Conservation (phyloP, 2,329 filamentous ascomycete species). For the Verticillium nubilum region DNA sequence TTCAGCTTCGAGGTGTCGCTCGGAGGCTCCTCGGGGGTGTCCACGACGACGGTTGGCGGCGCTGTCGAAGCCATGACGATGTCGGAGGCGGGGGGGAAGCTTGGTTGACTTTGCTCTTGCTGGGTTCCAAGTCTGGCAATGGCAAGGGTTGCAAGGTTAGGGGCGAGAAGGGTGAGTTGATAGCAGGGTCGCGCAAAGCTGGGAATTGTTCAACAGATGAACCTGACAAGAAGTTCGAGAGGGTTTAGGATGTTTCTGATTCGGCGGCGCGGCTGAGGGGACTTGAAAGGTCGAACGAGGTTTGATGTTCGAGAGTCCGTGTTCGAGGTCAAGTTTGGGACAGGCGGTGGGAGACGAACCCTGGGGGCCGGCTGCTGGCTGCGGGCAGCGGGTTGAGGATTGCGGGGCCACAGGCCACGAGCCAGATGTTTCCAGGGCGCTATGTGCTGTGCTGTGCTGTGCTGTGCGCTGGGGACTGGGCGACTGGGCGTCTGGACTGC, state of each 20-base stretch:
- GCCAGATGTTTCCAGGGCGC: background rate
- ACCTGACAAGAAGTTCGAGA: background rate
- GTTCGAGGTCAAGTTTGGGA: background rate
- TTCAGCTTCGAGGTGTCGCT: slow-evolving; percentile 85
- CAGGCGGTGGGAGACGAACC: background rate
- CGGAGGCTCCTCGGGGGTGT: slow-evolving; percentile 38
- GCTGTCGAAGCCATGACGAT: slow-evolving; percentile 29
- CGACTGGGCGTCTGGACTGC: background rate
- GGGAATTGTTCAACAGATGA: background rate
- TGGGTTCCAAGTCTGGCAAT: slow-evolving; percentile 1
- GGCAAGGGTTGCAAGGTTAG: too few species aligned
- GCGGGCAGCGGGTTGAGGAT: background rate
- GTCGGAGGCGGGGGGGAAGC: slow-evolving; percentile 7
- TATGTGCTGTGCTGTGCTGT: background rate
- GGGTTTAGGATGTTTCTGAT: background rate
- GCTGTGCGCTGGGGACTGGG: background rate
- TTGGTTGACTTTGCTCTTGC: background rate
- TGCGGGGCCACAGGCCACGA: too few species aligned
- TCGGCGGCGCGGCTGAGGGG: background rate
- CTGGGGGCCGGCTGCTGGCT: background rate
- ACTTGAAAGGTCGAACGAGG: background rate
- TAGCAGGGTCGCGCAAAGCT: background rate
- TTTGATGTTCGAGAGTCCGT: background rate
- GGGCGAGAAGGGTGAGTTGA: background rate
- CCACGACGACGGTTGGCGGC: slow-evolving; percentile 19